Evolutionary conservation across 768 basidiomycete genomes (phyloP).

Genomic region (Lactarius deliciosus): DNA sequence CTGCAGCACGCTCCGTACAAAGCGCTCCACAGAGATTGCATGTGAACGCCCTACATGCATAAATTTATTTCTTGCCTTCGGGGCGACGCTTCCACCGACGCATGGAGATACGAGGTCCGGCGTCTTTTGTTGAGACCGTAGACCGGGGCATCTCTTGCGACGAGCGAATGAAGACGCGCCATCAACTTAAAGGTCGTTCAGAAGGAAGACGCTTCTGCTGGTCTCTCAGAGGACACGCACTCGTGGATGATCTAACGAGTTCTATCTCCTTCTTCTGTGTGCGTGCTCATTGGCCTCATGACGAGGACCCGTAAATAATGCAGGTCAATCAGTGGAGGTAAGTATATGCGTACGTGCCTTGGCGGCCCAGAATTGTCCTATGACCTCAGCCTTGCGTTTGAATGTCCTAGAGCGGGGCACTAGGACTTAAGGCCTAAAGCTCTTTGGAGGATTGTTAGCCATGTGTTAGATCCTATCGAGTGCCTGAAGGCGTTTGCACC

Average conservation of each 20-base stretch:
- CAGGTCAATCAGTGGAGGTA: not conserved
- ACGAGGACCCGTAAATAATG: not conserved
- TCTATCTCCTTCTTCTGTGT: not conserved
- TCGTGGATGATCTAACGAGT: not conserved
- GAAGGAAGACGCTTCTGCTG: too few species aligned
- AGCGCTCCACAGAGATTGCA: not conserved
- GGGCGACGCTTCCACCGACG: not conserved
- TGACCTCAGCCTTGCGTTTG: not conserved
- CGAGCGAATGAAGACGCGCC: not conserved
- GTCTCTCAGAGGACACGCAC: not conserved
- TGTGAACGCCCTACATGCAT: not conserved
- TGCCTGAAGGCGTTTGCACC: not conserved
- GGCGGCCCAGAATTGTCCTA: not conserved
- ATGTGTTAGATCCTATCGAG: not conserved
- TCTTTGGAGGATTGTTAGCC: not conserved
- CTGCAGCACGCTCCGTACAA: not conserved
- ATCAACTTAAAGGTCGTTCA: not conserved
- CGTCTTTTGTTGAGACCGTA: not conserved
- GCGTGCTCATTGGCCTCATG: not conserved
- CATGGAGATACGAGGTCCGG: not conserved
- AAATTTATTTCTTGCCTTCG: not conserved
- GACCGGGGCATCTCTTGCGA: not conserved
- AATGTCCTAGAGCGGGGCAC: not conserved
- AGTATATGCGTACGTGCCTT: not conserved
- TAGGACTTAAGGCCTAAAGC: not conserved